Percentiles rank a stretch among this genome's conserved stretches.
Evolutionary conservation across 2,329 filamentous ascomycete species (phyloP).

Genomic region (Colletotrichum eleusines): DNA sequence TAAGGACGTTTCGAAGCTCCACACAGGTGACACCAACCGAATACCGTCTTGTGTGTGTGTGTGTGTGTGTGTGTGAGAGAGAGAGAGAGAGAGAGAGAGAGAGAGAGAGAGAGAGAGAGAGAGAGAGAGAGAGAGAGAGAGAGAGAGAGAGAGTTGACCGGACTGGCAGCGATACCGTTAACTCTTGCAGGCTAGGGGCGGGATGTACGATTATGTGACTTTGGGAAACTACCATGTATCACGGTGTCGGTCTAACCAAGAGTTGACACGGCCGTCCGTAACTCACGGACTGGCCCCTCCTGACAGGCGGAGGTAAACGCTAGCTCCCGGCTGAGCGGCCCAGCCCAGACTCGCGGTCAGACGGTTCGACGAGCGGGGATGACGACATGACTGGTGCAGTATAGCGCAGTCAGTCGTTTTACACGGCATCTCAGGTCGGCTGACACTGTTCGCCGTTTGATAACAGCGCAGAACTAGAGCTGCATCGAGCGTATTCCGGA

Average conservation of each 20-base stretch:
- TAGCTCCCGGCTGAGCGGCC: slow-evolving; percentile 30
- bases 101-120: too few relatives aligned
- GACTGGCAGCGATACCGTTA: slow-evolving; percentile 24
- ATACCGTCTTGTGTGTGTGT: slow-evolving; percentile 3
- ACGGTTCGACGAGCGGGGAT: slow-evolving; percentile 24
- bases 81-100: too few relatives aligned
- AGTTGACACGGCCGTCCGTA: slow-evolving; percentile 20
- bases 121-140: too few relatives aligned
- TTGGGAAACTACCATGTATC: slow-evolving; percentile 5
- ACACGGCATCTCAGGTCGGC: slow-evolving; percentile 6
- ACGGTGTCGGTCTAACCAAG: slow-evolving; percentile 14
- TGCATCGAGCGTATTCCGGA: neutral
- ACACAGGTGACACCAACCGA: slow-evolving; percentile 5
- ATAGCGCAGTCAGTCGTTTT: too few relatives aligned
- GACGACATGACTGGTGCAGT: too few relatives aligned
- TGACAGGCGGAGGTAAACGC: slow-evolving; percentile 25
- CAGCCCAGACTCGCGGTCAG: slow-evolving; percentile 29
- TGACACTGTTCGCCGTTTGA: slow-evolving; percentile 3
- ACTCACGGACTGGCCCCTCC: slow-evolving; percentile 15
- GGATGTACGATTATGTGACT: too few relatives aligned
- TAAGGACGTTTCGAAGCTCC: neutral
- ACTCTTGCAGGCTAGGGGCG: slow-evolving; percentile 1
- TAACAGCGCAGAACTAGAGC: slow-evolving; percentile 20
- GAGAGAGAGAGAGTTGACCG: neutral
- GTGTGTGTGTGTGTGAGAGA: too few relatives aligned